phyloP scores from a whole-genome alignment of 345 rosid species.

The Pistacia vera region DNA sequence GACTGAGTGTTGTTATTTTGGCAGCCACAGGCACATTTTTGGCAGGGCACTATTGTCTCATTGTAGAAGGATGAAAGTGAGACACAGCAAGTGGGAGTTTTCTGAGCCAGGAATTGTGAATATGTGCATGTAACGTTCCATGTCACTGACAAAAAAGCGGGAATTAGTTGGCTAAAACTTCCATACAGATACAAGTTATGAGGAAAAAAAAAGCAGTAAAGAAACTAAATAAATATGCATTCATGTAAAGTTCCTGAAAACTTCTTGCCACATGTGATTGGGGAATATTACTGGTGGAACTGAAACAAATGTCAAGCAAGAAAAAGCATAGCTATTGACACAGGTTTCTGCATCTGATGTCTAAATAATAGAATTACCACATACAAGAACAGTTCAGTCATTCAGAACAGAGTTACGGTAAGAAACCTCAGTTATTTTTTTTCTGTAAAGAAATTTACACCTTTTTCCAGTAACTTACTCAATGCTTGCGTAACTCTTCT shows the following conservation, averaged over 20 bases:
- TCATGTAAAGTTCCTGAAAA: background rate
- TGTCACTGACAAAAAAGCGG: slow-evolving; percentile 62
- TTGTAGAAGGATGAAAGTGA: slow-evolving; percentile 91
- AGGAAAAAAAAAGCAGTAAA: background rate
- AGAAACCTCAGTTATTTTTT: background rate
- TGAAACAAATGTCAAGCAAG: background rate
- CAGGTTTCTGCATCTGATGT: background rate
- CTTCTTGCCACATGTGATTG: slow-evolving; percentile 1
- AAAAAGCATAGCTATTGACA: background rate
- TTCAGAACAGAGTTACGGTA: background rate
- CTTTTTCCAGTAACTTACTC: slow-evolving; percentile 53
- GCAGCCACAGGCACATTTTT: slow-evolving; percentile 88
- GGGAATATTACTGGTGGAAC: background rate
- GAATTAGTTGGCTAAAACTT: slow-evolving; percentile 3
- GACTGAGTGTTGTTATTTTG: slow-evolving; percentile 42
- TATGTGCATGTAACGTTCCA: slow-evolving; percentile 92
- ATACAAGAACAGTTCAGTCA: background rate
- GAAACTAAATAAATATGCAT: too few relatives aligned
- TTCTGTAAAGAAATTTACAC: background rate
- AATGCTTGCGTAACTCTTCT: slow-evolving; percentile 80
- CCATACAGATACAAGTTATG: background rate
- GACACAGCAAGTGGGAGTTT: slow-evolving; percentile 84
- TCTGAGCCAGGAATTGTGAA: slow-evolving; percentile 79
- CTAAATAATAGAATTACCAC: background rate
- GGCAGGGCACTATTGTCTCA: slow-evolving; percentile 70